Evolutionary conservation across 305 asterid species (phyloP).

Genomic region (Solanum hybrid): DNA sequence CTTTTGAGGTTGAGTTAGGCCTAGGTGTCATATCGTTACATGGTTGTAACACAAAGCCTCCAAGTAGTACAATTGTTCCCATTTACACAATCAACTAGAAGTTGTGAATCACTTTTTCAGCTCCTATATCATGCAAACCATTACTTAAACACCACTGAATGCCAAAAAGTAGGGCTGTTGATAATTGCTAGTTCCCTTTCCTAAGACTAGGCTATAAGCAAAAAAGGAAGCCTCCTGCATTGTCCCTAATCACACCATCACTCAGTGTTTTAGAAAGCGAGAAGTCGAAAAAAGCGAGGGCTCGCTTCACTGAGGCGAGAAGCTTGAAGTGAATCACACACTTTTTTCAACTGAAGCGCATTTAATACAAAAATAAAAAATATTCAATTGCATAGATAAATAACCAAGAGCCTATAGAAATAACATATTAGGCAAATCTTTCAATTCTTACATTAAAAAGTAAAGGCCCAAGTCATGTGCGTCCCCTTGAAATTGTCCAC

Average conservation of each 20-base stretch:
- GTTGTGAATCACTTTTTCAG: neutral
- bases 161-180: neutral
- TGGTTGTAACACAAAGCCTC: neutral
- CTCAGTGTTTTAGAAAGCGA: neutral
- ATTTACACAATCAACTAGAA: neutral
- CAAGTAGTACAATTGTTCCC: neutral
- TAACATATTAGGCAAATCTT: too few species aligned
- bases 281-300: neutral
- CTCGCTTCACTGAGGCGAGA: neutral
- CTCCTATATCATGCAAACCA: neutral
- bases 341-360: neutral
- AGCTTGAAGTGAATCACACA: neutral
- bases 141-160: neutral
- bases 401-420: neutral
- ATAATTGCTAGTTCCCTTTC: neutral
- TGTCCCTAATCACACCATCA: neutral
- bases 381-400: neutral
- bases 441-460: neutral
- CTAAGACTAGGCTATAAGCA: neutral
- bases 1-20: too few species aligned
- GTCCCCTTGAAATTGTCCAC: neutral
- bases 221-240: neutral
- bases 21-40: too few species aligned
- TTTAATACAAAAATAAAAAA: neutral
- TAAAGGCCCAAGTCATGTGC: neutral